These are phyloP conservation scores for Candolleomyces eurysporus DNA, from an alignment of 768 basidiomycete species.

Conservation along the genomic window DNA sequence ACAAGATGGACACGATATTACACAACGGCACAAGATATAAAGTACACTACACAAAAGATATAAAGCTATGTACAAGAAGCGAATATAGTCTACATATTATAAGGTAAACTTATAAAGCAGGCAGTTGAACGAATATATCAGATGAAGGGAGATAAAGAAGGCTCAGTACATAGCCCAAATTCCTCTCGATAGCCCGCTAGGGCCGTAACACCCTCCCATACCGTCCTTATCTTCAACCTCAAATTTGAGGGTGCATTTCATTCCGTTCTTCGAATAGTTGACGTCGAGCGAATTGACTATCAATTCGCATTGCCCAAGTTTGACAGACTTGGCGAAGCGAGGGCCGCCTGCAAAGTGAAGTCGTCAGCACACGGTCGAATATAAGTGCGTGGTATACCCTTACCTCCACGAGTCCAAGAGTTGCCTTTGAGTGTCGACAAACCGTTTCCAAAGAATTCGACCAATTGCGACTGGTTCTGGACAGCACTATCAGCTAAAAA, in stretches of 20 bases:
- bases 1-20: too few species aligned
- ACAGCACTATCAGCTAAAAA: neutral
- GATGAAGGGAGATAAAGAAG: too few species aligned
- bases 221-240: slow-evolving; percentile 22
- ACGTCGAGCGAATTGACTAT: slow-evolving; percentile 29
- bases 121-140: too few species aligned
- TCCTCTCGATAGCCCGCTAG: too few species aligned
- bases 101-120: too few species aligned
- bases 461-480: slow-evolving; percentile 22
- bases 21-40: too few species aligned
- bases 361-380: too few species aligned
- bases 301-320: slow-evolving; percentile 32
- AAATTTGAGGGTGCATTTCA: slow-evolving; percentile 42
- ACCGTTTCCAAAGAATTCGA: slow-evolving; percentile 32
- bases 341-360: neutral
- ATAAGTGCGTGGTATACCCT: neutral
- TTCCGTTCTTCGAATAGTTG: slow-evolving; percentile 38
- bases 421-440: slow-evolving; percentile 35
- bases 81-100: too few species aligned
- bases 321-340: slow-evolving; percentile 34
- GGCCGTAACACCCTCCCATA: slow-evolving; percentile 15
- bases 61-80: too few species aligned
- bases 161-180: too few species aligned
- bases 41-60: too few species aligned
- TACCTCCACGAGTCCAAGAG: slow-evolving; percentile 32